Evolutionary conservation across 441 rosid species (phyloP).

Genomic region (Kokia cookei): DNA sequence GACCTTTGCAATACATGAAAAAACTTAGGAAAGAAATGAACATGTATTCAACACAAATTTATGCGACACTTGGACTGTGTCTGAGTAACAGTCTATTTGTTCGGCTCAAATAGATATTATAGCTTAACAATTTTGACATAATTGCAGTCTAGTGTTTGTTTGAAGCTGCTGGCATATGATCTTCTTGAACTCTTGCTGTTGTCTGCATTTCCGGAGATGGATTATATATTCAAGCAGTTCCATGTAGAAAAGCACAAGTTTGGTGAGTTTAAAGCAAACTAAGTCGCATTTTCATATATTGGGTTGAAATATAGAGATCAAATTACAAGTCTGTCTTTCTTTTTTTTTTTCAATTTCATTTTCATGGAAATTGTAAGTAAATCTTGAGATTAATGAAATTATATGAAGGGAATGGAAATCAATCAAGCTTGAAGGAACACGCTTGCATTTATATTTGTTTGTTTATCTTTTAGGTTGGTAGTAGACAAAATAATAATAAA

Average conservation of each 20-base stretch:
- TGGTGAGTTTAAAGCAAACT: constrained; percentile 50
- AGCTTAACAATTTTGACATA: neutral
- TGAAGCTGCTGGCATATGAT: constrained; percentile 72
- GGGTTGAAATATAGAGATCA: neutral
- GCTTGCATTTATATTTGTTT: neutral
- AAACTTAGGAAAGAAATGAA: too few relatives aligned
- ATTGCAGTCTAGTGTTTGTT: constrained; percentile 72
- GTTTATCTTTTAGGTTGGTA: too few relatives aligned
- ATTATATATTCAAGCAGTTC: constrained; percentile 53
- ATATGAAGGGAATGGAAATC: neutral
- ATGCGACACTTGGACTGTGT: too few relatives aligned
- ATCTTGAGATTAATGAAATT: constrained; percentile 11
- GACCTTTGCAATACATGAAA: too few relatives aligned
- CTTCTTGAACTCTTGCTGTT: constrained; percentile 71
- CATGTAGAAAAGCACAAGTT: constrained; percentile 65
- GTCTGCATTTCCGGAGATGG: constrained; percentile 85
- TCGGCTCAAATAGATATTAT: too few relatives aligned
- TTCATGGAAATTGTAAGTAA: constrained; percentile 28
- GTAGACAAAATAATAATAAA: too few relatives aligned
- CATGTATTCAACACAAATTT: too few relatives aligned
- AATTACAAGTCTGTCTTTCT: constrained; percentile 10
- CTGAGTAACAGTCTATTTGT: too few relatives aligned
- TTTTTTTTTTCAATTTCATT: neutral
- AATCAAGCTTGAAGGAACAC: too few relatives aligned
- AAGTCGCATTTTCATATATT: neutral